Evolutionary conservation across 139 green algal species (phyloP), one percentile per base, ranked within the genome.

Genomic region (Tetraselmis chui): DNA sequence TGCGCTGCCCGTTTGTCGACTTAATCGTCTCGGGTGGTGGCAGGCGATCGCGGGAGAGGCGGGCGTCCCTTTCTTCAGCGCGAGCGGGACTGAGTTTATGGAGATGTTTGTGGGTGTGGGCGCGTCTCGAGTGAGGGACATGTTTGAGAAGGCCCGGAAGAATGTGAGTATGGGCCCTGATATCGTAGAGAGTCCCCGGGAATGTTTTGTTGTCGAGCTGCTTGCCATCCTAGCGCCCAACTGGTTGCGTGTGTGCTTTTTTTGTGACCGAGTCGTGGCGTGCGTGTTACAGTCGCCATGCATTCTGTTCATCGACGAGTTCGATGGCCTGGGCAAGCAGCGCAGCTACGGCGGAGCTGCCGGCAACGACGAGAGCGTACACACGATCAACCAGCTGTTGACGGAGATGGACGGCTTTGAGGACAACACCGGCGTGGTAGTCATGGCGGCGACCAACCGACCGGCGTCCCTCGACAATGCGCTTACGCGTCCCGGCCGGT

Each of bases 281-380:
- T 23, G 59, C 59, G 25, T 76, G 59, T n/a, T 32, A 32, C 32
- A 88, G 30, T 91, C 93, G 1, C 94, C 96, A 28, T 96, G 94
- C 86, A 95, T 99, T 84, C 88, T 99, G 30, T 99, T 99, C 89
- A 96, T 98, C 32, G 96, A 99, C 84, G 96, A 99, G 89, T 97
- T 99, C 82, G 96, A 99, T 83, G 94, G 92, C 18, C 75, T 99
- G 2, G 96, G 95, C 29, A 89, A 93, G 79, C 86, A 91, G 30
- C 86, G 93, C 74, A 85, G 86, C 32, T 84, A 79, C 59, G 81
- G 81, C 30, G 45, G 45, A 67, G 79, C 79, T 76, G 85, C 83
- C n/a, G 94, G 93, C 22, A 91, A 92, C 81, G 95, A 97, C 82
- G 90, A 93, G 45, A 91, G 89, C 1, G 91, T 94, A 76, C 88